phyloP scores from a whole-genome alignment of 2,329 filamentous ascomycete genomes.

The Aspergillus fructus region DNA sequence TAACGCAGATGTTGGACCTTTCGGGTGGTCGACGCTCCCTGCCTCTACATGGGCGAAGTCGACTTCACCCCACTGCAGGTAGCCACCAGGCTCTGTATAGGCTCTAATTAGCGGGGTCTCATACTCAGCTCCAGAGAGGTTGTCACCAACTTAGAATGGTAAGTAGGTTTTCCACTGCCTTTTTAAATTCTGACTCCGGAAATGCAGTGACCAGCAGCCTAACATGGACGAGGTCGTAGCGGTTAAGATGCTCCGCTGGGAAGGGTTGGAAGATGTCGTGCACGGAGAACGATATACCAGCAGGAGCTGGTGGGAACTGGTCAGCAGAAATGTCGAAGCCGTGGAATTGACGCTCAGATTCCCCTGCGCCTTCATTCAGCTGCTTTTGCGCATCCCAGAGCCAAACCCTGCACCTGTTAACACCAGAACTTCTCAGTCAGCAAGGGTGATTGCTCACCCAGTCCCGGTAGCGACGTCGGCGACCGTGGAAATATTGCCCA shows the following conservation, averaged over 20 bases:
- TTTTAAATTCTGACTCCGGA: neutral
- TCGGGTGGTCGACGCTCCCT: neutral
- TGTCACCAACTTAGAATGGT: neutral
- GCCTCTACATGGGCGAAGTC: neutral
- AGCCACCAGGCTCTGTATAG: neutral
- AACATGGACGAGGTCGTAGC: constrained; percentile 8
- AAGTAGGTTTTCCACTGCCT: neutral
- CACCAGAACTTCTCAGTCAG: too few species aligned
- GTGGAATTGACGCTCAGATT: neutral
- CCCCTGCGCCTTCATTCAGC: neutral
- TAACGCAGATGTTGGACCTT: neutral
- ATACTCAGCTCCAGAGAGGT: neutral
- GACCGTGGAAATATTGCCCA: neutral
- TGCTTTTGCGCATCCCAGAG: neutral
- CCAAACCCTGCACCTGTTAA: neutral
- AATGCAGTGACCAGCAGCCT: neutral
- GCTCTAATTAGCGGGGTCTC: neutral
- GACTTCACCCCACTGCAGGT: constrained; percentile 6
- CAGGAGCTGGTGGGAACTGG: neutral
- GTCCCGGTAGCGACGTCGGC: constrained; percentile 9
- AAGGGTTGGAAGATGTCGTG: constrained; percentile 5
- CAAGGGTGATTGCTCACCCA: neutral
- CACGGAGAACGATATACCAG: neutral
- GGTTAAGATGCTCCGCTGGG: neutral
- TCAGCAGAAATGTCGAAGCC: constrained; percentile 5